Conservation (phyloP, 2,329 filamentous ascomycete species). For the Fusarium pseudograminearum region DNA sequence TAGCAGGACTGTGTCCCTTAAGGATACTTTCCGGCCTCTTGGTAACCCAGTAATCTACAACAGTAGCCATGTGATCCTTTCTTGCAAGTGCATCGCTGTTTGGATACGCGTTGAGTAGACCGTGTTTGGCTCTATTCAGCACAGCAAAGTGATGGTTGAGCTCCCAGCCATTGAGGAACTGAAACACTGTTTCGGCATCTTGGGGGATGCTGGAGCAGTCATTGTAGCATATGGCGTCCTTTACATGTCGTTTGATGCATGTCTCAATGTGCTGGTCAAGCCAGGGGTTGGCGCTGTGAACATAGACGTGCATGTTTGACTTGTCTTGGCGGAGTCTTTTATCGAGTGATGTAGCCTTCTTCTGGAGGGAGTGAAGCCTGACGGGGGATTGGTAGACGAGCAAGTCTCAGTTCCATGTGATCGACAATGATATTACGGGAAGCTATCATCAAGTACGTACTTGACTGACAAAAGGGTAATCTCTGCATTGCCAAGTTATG, state of each 20-base stretch:
- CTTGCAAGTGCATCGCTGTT: slow-evolving; percentile 55
- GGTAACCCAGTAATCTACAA: slow-evolving; percentile 54
- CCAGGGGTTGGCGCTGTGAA: slow-evolving; percentile 48
- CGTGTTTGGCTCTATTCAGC: slow-evolving; percentile 47
- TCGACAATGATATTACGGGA: not conserved
- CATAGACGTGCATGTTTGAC: slow-evolving; percentile 38
- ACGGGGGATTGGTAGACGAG: slow-evolving; percentile 8
- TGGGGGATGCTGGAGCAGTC: slow-evolving; percentile 47
- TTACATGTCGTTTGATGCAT: slow-evolving; percentile 49
- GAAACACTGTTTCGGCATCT: slow-evolving; percentile 44
- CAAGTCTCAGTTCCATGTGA: slow-evolving; percentile 25
- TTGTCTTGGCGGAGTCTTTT: not conserved
- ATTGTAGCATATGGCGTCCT: slow-evolving; percentile 48
- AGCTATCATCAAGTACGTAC: slow-evolving; percentile 17
- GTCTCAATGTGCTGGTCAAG: slow-evolving; percentile 50
- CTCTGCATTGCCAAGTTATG: not conserved
- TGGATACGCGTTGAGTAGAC: slow-evolving; percentile 55
- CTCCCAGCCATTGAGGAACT: slow-evolving; percentile 53
- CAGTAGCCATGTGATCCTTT: slow-evolving; percentile 53
- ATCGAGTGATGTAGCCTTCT: slow-evolving; percentile 17
- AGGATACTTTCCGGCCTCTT: slow-evolving; percentile 52
- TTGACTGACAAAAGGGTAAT: not conserved
- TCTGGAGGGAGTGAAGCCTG: slow-evolving; percentile 41
- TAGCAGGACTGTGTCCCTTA: slow-evolving; percentile 49
- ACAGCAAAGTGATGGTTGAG: slow-evolving; percentile 52